Conservation (phyloP, 176 grass and related monocot genomes). For the Carex scoparia region DNA sequence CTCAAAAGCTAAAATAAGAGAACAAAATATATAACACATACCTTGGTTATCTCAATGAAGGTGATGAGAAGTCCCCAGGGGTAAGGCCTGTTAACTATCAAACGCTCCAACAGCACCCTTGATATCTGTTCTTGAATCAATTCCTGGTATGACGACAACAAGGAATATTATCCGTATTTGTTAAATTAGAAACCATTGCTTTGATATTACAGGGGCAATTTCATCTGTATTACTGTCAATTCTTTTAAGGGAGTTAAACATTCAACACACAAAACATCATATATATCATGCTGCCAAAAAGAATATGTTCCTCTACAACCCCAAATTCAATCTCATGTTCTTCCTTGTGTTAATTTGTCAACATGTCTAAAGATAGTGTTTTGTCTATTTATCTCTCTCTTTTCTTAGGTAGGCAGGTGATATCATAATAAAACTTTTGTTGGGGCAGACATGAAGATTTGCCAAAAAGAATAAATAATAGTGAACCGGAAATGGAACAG, state of each 20-base stretch:
- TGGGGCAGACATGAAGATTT: not conserved
- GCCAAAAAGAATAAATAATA: not conserved
- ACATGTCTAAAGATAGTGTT: not conserved
- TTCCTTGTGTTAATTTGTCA: not conserved
- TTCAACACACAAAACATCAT: not conserved
- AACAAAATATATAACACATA: constrained; percentile 18
- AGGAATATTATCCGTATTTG: not conserved
- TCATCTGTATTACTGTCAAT: not conserved
- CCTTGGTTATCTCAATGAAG: constrained; percentile 96
- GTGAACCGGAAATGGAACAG: not conserved
- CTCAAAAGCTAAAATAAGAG: not conserved
- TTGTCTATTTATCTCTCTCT: not conserved
- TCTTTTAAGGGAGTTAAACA: not conserved
- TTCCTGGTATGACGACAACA: constrained; percentile 43
- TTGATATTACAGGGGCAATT: not conserved
- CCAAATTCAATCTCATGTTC: not conserved
- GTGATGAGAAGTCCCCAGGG: constrained; percentile 90
- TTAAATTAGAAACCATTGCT: constrained; percentile 9
- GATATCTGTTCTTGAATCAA: constrained; percentile 97
- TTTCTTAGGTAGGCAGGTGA: not conserved
- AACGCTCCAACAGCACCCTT: constrained; percentile 74
- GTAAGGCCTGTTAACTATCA: constrained; percentile 91
- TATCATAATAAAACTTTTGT: no score
- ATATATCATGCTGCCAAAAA: not conserved
- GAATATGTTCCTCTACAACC: not conserved